Conservation (phyloP, 192 early-diverging fungal species). For the Chytriomyces sp. region DNA sequence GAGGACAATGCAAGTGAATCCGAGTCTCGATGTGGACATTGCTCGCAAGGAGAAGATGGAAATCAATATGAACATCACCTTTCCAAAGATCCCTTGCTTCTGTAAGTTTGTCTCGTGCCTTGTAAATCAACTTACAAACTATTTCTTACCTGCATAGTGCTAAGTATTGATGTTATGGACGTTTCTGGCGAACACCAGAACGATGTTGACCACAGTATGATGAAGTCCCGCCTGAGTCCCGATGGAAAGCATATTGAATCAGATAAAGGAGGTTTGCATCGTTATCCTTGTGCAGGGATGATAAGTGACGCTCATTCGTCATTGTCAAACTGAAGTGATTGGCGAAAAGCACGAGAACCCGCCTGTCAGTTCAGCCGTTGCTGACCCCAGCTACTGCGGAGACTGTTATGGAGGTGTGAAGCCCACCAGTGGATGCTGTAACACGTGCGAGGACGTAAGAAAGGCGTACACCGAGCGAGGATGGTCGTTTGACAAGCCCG, state of each 20-base stretch:
- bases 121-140: not conserved
- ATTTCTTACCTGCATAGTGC: conserved; percentile 51
- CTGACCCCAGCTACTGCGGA: conserved; percentile 72
- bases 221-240: conserved; percentile 73
- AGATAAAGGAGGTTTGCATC: conserved; percentile 61
- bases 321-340: conserved; percentile 1
- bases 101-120: conserved; percentile 47
- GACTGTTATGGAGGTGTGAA: conserved; percentile 80
- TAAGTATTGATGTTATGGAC: conserved; percentile 96
- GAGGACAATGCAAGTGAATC: conserved; percentile 62
- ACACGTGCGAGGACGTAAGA: conserved; percentile 90
- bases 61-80: conserved; percentile 88
- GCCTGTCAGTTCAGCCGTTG: not conserved
- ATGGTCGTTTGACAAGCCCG: conserved; percentile 81
- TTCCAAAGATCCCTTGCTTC: conserved; percentile 89
- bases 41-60: conserved; percentile 84
- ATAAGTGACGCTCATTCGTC: not conserved
- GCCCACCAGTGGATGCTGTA: conserved; percentile 82
- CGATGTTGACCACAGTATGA: conserved; percentile 74
- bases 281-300: too few species aligned
- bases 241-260: conserved; percentile 66
- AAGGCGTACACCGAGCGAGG: conserved; percentile 78
- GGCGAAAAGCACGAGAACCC: conserved; percentile 22
- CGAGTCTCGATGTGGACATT: conserved; percentile 81
- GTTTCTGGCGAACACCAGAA: conserved; percentile 87